These are phyloP conservation scores for Gossypium herbaceum DNA, from an alignment of 345 rosid species.

Conservation along the genomic window DNA sequence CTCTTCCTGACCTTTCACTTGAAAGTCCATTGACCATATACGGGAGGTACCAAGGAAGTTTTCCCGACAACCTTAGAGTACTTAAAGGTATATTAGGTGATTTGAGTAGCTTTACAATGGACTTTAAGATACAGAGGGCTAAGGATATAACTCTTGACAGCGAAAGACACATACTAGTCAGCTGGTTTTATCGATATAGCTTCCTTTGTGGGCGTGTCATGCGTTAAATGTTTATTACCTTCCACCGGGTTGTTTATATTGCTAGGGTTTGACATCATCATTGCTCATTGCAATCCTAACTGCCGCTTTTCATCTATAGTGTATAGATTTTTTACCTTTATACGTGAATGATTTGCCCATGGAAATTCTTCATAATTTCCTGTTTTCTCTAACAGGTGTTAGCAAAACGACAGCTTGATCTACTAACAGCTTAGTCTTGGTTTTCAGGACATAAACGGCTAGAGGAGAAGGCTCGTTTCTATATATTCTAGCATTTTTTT, in stretches of 20 bases:
- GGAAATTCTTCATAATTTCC: background rate
- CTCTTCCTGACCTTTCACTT: conserved; percentile 56
- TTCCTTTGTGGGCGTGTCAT: background rate
- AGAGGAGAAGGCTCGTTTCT: conserved; percentile 56
- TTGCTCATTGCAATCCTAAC: background rate
- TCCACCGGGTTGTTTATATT: background rate
- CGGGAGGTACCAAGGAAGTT: conserved; percentile 50
- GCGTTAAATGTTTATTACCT: background rate
- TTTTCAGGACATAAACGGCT: conserved; percentile 59
- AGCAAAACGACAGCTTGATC: conserved; percentile 69
- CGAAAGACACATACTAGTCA: background rate
- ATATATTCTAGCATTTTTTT: background rate
- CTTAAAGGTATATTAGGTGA: conserved; percentile 41
- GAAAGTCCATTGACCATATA: conserved; percentile 40
- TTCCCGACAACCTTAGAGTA: conserved; percentile 38
- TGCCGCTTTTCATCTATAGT: background rate
- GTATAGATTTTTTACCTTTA: background rate
- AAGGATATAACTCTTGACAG: conserved; percentile 22
- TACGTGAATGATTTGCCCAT: background rate
- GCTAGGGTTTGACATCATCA: background rate
- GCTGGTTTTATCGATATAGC: background rate
- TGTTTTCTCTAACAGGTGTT: conserved; percentile 36
- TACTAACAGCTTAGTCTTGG: conserved; percentile 87
- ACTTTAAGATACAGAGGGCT: conserved; percentile 36
- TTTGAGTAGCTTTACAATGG: conserved; percentile 36